Evolutionary conservation across 768 basidiomycete genomes (phyloP).

Genomic region (Tricholoma sp.): DNA sequence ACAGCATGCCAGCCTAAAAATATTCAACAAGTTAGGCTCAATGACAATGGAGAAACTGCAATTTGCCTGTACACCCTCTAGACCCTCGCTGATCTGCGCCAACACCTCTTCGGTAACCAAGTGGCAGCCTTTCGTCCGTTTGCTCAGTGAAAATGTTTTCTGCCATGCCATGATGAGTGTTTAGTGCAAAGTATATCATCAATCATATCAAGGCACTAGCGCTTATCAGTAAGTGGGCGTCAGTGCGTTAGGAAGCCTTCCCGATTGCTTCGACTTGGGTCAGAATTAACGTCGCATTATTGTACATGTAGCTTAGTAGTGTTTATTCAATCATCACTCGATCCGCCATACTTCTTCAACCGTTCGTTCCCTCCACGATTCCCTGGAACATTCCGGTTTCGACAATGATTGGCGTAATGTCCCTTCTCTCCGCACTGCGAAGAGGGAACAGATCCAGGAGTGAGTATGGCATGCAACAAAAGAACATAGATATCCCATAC

Average conservation of each 20-base stretch:
- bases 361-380: constrained; percentile 81
- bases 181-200: neutral
- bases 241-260: too few relatives aligned
- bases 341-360: constrained; percentile 34
- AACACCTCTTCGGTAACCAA: constrained; percentile 77
- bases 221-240: neutral
- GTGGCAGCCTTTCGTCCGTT: constrained; percentile 63
- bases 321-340: constrained; percentile 2
- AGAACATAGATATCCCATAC: constrained; percentile 28
- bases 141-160: constrained; percentile 67
- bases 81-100: constrained; percentile 58
- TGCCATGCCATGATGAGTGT: constrained; percentile 76
- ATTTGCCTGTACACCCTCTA: constrained; percentile 59
- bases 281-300: neutral
- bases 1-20: constrained; percentile 75
- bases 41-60: neutral
- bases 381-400: constrained; percentile 86
- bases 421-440: constrained; percentile 84
- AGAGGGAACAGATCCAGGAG: constrained; percentile 5
- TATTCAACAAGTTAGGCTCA: neutral
- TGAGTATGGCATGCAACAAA: constrained; percentile 1
- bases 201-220: neutral
- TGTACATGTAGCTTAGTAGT: neutral
- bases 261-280: too few relatives aligned
- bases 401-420: constrained; percentile 93